Evolutionary conservation across 164 flowering plant species (phyloP), one percentile per base, ranked within the genome.

Genomic region (Platanus orientalis): DNA sequence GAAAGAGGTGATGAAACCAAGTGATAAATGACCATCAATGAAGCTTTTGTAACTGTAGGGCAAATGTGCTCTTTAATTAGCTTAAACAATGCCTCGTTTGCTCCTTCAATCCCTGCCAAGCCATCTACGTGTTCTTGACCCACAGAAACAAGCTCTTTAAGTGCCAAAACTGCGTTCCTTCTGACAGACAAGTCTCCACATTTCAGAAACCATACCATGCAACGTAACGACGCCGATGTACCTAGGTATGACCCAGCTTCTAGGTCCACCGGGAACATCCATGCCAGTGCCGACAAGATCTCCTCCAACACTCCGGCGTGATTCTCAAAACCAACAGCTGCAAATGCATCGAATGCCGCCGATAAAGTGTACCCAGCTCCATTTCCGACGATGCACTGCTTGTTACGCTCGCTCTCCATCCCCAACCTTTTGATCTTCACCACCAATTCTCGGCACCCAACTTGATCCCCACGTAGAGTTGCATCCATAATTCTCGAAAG

Each of bases 351-450:
- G 48, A 90, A 84, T 1, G 85, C 69, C 5, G 63, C 68, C 0
- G 89, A 42, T 0, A 86, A 49, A 4, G 62, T 83, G 0, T 44
- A 6, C 0, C 61, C 78, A 0, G 82, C 42, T 5, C 87, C 87
- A 40, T 70, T 76, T 2, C 48, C 68, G 0, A 62, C 69, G 32
- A 85, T 32, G 63, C 90, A 78, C 42, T 66, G 64, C 71, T 65
- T 71, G 71, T 86, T 84, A 4, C 90, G 55, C 56, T 86, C 92
- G 53, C 88, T 84, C 26, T 89, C 97, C 52, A 68, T 83, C 19
- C 62, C 73, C 52, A 66, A 52, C 0, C 21, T 40, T 69, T 70
- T 84, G 39, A 91, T 61, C 71, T 74, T 86, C 42, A 5, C 63
- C 63, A 84, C 81, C 62, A 82, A n/a, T 12, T 79, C 78, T 1